Evolutionary conservation across 805 yeast species (phyloP).

Genomic region (Cyberlindnera mrakii): DNA sequence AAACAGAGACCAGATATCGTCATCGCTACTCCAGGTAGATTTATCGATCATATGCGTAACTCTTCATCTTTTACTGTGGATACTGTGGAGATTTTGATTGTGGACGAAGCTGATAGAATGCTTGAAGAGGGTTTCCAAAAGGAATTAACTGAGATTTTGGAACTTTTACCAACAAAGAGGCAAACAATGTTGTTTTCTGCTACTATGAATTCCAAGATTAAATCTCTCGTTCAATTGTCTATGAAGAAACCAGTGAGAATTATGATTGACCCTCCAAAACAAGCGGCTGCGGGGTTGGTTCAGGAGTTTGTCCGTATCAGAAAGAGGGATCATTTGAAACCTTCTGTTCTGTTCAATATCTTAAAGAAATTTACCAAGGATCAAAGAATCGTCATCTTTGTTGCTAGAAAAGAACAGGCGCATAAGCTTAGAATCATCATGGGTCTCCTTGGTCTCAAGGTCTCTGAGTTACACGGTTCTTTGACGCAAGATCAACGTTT

Average conservation of each 20-base stretch:
- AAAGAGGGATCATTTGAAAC: slow-evolving; percentile 77
- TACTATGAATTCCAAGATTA: slow-evolving; percentile 93
- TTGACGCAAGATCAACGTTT: slow-evolving; percentile 91
- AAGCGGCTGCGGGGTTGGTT: slow-evolving; percentile 82
- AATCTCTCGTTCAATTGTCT: slow-evolving; percentile 80
- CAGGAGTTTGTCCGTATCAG: slow-evolving; percentile 96
- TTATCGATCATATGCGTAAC: slow-evolving; percentile 93
- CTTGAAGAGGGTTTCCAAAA: slow-evolving; percentile 97
- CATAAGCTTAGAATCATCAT: slow-evolving; percentile 74
- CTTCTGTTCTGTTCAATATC: slow-evolving; percentile 73
- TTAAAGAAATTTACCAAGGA: slow-evolving; percentile 59
- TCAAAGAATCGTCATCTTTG: slow-evolving; percentile 81
- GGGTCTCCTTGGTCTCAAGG: slow-evolving; percentile 71
- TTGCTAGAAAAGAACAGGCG: slow-evolving; percentile 85
- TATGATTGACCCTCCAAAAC: slow-evolving; percentile 95
- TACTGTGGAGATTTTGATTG: slow-evolving; percentile 81
- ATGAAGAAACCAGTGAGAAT: slow-evolving; percentile 87
- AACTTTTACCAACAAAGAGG: slow-evolving; percentile 81
- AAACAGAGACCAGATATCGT: slow-evolving; percentile 92
- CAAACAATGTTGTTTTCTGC: slow-evolving; percentile 96
- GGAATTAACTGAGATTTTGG: slow-evolving; percentile 85
- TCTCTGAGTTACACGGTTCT: slow-evolving; percentile 78
- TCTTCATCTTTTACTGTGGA: slow-evolving; percentile 91
- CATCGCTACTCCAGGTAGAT: slow-evolving; percentile 97
- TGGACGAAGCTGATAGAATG: slow-evolving; percentile 99